Conservation (phyloP, 2,329 filamentous ascomycete genomes). For the Trichoderma polysporum region DNA sequence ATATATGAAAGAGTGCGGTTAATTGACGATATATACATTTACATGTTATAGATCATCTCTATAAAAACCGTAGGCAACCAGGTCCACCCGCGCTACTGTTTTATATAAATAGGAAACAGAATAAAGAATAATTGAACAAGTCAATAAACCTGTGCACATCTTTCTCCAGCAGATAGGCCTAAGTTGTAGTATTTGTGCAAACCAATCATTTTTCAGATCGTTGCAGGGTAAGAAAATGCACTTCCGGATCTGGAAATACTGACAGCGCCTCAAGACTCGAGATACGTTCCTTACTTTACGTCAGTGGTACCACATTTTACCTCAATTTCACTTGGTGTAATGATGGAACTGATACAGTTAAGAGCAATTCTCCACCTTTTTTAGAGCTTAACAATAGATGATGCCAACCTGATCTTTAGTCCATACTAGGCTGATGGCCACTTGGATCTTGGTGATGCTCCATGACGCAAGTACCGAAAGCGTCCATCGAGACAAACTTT, state of each 20-base stretch:
- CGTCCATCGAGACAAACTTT: conserved; percentile 6
- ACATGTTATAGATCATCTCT: no score
- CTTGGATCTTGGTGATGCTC: not conserved
- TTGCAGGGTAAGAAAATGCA: not conserved
- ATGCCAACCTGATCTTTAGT: not conserved
- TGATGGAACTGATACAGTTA: not conserved
- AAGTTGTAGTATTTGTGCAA: no score
- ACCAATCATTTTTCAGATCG: not conserved
- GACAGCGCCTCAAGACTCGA: not conserved
- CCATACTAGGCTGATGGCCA: not conserved
- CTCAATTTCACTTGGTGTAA: not conserved
- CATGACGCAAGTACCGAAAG: conserved; percentile 20
- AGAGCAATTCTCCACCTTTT: not conserved
- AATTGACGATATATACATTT: no score
- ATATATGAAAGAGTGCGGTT: not conserved
- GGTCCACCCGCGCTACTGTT: no score
- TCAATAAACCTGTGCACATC: no score
- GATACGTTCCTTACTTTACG: not conserved
- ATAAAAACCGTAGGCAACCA: no score
- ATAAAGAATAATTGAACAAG: no score
- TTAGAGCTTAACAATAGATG: not conserved
- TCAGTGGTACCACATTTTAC: not conserved
- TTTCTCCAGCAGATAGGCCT: no score
- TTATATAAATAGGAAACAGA: no score
- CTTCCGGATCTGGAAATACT: not conserved